Conservation (phyloP, 768 basidiomycete species). For the Leucosporidium scottii region DNA sequence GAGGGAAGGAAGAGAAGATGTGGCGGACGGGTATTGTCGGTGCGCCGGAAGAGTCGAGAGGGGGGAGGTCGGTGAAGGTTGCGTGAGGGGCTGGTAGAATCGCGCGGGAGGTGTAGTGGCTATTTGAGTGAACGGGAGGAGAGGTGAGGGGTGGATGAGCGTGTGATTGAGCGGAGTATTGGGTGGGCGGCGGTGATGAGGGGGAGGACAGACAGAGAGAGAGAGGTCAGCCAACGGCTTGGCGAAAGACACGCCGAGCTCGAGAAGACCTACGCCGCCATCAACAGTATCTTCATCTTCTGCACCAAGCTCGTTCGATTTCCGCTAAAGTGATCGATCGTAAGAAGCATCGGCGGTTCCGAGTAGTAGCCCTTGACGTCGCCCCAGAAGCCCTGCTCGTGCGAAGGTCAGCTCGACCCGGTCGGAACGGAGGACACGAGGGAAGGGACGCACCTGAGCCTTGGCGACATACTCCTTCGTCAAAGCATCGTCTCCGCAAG, state of each 20-base stretch:
- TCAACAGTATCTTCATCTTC: constrained; percentile 10
- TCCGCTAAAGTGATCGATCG: constrained; percentile 9
- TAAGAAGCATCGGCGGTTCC: constrained; percentile 3
- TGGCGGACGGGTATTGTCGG: background rate
- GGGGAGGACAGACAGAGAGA: background rate
- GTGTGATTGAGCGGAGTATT: background rate
- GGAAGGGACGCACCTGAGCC: background rate
- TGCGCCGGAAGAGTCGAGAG: background rate
- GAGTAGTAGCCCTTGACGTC: constrained; percentile 24
- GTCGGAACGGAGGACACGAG: background rate
- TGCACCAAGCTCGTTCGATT: background rate
- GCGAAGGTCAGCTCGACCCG: background rate
- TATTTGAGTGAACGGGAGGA: background rate
- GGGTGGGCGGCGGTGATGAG: background rate
- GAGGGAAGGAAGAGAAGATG: constrained; percentile 15
- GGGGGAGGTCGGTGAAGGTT: constrained; percentile 4
- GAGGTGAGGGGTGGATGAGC: background rate
- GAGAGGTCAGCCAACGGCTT: background rate
- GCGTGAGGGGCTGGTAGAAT: constrained; percentile 6
- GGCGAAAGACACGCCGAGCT: background rate
- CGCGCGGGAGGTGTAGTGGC: constrained; percentile 19
- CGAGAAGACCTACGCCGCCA: constrained; percentile 5
- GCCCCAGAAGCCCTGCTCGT: constrained; percentile 19
- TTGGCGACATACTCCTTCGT: constrained; percentile 16
- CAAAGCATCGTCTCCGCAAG: constrained; percentile 18